These are phyloP conservation scores for Eleusine indica DNA, from an alignment of 176 grass and related monocot genomes.

Conservation along the genomic window DNA sequence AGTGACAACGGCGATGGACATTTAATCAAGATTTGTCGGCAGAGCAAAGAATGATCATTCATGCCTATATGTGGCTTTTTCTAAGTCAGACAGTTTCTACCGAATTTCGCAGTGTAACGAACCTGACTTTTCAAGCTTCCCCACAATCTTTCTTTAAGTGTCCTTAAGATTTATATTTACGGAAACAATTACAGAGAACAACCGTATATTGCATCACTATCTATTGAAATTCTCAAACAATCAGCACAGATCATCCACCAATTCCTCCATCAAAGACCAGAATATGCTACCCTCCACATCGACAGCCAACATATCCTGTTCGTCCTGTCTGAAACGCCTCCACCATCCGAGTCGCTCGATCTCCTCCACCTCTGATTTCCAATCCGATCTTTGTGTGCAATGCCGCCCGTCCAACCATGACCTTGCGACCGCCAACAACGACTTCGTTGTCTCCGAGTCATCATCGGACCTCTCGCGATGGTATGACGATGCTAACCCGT, in stretches of 20 bases:
- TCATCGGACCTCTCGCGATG: not conserved
- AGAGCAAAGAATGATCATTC: too few species aligned
- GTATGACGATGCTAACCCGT: slow-evolving; percentile 3
- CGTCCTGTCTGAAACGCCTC: slow-evolving; percentile 58
- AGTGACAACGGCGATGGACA: too few species aligned
- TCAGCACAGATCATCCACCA: slow-evolving; percentile 41
- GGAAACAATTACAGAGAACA: too few species aligned
- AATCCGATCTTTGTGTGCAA: not conserved
- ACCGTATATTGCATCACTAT: too few species aligned
- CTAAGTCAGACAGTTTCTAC: too few species aligned
- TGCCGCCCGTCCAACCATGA: slow-evolving; percentile 49
- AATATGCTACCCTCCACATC: slow-evolving; percentile 53
- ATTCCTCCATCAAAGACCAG: slow-evolving; percentile 55
- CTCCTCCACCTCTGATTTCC: slow-evolving; percentile 41
- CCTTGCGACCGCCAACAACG: slow-evolving; percentile 42
- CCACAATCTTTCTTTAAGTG: too few species aligned
- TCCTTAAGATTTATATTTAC: too few species aligned
- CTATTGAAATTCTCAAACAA: not conserved
- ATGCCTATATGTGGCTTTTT: too few species aligned
- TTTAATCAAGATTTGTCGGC: too few species aligned
- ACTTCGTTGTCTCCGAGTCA: not conserved
- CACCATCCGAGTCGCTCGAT: slow-evolving; percentile 57
- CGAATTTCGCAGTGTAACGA: too few species aligned
- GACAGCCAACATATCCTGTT: slow-evolving; percentile 23
- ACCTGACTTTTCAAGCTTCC: too few species aligned